Conservation (phyloP, 768 basidiomycete genomes). For the Clavaria fumosa region DNA sequence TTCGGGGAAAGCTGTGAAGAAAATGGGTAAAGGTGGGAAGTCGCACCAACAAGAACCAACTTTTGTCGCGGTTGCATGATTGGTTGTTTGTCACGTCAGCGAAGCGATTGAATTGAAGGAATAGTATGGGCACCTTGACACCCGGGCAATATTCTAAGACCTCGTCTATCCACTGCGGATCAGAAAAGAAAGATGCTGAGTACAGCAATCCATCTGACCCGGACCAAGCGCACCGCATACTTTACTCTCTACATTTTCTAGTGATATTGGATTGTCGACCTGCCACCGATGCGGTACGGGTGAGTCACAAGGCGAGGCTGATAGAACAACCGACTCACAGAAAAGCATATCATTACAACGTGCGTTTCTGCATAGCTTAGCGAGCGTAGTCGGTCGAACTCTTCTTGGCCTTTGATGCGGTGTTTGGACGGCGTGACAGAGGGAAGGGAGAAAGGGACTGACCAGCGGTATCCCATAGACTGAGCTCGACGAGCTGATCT, state of each 20-base stretch:
- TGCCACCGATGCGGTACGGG: constrained; percentile 14
- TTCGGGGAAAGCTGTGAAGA: background rate
- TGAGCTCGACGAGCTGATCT: constrained; percentile 77
- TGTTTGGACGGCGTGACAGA: constrained; percentile 11
- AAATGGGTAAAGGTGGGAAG: no score
- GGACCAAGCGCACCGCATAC: constrained; percentile 26
- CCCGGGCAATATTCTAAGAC: constrained; percentile 88
- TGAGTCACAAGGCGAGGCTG: constrained; percentile 7
- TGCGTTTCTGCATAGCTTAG: constrained; percentile 96
- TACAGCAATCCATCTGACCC: no score
- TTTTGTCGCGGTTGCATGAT: constrained; percentile 14
- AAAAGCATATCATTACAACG: constrained; percentile 93
- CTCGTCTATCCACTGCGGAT: constrained; percentile 91
- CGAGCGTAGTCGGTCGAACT: constrained; percentile 86
- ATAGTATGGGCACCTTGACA: constrained; percentile 52
- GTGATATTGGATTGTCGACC: constrained; percentile 89
- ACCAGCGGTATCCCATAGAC: constrained; percentile 98
- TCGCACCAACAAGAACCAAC: constrained; percentile 82
- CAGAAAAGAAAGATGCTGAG: background rate
- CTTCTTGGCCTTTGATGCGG: constrained; percentile 65
- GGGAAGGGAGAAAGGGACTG: constrained; percentile 13
- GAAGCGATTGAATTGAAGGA: constrained; percentile 7
- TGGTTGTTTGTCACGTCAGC: background rate
- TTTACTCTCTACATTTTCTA: constrained; percentile 94
- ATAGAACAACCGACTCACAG: constrained; percentile 31